Evolutionary conservation across 495 filamentous ascomycete species (phyloP), one percentile per base, ranked within the genome.

Genomic region (Hamigera avellanea): DNA sequence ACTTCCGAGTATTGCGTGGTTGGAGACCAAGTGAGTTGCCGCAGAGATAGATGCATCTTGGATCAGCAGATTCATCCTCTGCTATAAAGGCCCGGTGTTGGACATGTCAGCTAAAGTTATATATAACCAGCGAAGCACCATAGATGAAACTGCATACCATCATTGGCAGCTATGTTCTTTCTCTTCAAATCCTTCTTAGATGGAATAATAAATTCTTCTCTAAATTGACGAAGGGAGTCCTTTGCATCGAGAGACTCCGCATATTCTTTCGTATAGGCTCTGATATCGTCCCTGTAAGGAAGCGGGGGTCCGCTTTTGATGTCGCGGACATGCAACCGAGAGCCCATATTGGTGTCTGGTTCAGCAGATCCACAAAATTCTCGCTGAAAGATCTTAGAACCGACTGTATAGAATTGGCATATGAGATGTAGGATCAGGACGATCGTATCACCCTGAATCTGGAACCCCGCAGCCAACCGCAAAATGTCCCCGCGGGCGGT

Each of bases 21-120:
- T 96, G 91, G 21, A 93, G 70, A 28, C 91, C 91, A 8, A 98
- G 70, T 3, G 91, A 98, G 62, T 98, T 95, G n/a, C 91, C 91
- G 50, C 88, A 95, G 28, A 98, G 70, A 55, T 98, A 98, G 48
- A 86, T 80, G 56, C 75, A 81, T 35, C 53, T 57, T 21, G 62
- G 43, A 17, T 64, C 52, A 6, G 49, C 45, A 26, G 52, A 51
- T 30, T 68, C 54, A 16, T 63, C 51, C 26, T 59, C 45, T 54
- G 44, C 43, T 56, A 41, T 36, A 40, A 35, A n/a, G n/a, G n/a
- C n/a, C n/a, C n/a, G n/a, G n/a, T n/a, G n/a, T n/a, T 30, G 33
- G 6, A 13, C 33, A 32, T 21, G 25, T 8, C 14, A 32, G 29
- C 8, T 6, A 14, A 33, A 21, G 26, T 52, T 40, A 47, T 41